These are phyloP conservation scores for Penicillium macrosclerotiorum DNA, from an alignment of 495 filamentous ascomycete species.

Conservation along the genomic window DNA sequence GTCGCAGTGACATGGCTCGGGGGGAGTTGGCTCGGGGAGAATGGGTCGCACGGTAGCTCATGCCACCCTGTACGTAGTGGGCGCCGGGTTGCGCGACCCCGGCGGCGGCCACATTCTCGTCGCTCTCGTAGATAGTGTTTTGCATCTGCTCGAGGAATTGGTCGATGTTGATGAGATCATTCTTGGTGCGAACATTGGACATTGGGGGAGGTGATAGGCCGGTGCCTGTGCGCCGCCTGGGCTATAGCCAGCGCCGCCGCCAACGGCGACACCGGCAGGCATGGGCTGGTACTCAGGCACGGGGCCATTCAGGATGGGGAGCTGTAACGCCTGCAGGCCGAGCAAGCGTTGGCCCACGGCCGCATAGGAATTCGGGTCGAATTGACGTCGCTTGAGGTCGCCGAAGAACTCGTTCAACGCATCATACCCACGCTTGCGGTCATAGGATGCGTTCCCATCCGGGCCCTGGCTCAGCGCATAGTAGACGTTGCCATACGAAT, in stretches of 20 bases:
- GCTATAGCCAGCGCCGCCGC: constrained; percentile 53
- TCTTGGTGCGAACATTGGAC: constrained; percentile 87
- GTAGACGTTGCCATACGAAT: constrained; percentile 69
- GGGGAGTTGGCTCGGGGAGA: constrained; percentile 63
- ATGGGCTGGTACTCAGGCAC: constrained; percentile 65
- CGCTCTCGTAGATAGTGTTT: constrained; percentile 87
- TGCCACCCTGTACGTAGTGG: constrained; percentile 57
- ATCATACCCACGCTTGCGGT: constrained; percentile 79
- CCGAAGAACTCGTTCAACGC: constrained; percentile 92
- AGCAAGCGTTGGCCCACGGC: constrained; percentile 79
- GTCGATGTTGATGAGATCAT: constrained; percentile 86
- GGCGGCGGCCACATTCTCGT: constrained; percentile 72
- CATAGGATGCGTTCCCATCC: constrained; percentile 51
- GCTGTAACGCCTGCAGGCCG: constrained; percentile 65
- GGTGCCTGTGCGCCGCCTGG: constrained; percentile 49
- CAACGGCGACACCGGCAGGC: constrained; percentile 52
- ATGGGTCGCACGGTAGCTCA: constrained; percentile 67
- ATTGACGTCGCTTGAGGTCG: constrained; percentile 81
- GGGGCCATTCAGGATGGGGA: constrained; percentile 65
- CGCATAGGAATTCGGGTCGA: constrained; percentile 79
- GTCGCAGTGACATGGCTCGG: constrained; percentile 56
- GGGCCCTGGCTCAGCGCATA: constrained; percentile 61
- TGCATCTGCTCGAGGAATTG: constrained; percentile 94
- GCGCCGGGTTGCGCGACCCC: constrained; percentile 68
- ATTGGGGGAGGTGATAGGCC: constrained; percentile 72